These are phyloP conservation scores for Gossypium stocksii DNA, from an alignment of 345 rosid species.

Conservation along the genomic window DNA sequence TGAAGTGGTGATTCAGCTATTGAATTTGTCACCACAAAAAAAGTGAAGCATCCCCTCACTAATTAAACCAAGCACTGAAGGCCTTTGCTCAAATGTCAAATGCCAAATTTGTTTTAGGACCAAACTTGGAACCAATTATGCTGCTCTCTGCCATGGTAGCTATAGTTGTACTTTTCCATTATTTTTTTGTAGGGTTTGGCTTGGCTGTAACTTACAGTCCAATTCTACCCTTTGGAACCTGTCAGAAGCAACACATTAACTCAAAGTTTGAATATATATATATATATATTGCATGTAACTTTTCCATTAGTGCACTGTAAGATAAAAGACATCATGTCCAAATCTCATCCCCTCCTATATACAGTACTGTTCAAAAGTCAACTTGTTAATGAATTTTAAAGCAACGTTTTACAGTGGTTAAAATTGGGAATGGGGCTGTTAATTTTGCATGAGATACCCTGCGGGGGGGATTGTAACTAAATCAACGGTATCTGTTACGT, in stretches of 20 bases:
- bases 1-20: not conserved
- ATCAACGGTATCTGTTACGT: conserved; percentile 5
- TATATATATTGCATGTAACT: not conserved
- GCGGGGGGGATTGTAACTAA: not conserved
- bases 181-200: not conserved
- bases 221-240: not conserved
- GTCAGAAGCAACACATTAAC: conserved; percentile 11
- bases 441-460: not conserved
- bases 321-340: not conserved
- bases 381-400: not conserved
- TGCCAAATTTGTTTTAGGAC: not conserved
- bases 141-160: no score
- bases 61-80: not conserved
- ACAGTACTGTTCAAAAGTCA: not conserved
- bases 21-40: not conserved
- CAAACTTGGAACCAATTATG: not conserved
- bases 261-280: not conserved
- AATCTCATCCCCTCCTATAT: no score
- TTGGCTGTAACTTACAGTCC: not conserved
- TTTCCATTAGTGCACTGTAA: not conserved
- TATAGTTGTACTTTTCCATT: not conserved
- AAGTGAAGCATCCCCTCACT: not conserved
- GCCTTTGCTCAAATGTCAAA: not conserved
- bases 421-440: no score
- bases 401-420: no score